phyloP scores from a whole-genome alignment of 257 asterid species.

The Solanum okadae region DNA sequence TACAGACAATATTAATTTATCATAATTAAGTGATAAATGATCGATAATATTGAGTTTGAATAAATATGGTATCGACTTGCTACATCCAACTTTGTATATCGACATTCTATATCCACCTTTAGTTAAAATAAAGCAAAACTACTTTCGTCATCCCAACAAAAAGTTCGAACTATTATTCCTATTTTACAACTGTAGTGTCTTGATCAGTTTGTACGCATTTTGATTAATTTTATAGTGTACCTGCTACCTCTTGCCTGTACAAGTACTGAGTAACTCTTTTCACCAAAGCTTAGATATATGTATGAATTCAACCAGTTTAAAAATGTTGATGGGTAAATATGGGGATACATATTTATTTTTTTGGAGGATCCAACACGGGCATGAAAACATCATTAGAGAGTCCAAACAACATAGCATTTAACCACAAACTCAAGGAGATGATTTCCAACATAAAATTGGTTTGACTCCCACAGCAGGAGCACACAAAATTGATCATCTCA shows the following conservation, averaged over 20 bases:
- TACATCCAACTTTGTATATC: no score
- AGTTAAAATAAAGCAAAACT: not conserved
- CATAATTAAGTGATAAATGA: not conserved
- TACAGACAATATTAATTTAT: no score
- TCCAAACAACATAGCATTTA: not conserved
- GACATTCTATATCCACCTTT: not conserved
- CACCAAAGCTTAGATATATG: not conserved
- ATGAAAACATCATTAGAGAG: not conserved
- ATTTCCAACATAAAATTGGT: not conserved
- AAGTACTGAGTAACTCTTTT: not conserved
- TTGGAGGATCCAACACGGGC: not conserved
- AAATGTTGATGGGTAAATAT: not conserved
- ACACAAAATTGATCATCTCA: not conserved
- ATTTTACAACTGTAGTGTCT: not conserved
- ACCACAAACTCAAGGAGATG: not conserved
- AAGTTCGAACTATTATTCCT: not conserved
- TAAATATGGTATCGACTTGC: no score
- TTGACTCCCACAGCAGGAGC: not conserved
- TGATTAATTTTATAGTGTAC: not conserved
- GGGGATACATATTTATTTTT: no score
- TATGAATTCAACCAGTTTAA: not conserved
- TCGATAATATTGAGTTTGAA: no score
- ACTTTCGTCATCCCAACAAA: not conserved
- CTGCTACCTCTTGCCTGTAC: fast-evolving
- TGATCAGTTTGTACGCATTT: not conserved